Percentiles rank a stretch among this genome's conserved stretches.
Conservation (phyloP, 768 basidiomycete genomes). For the Kondoa subrosea region DNA sequence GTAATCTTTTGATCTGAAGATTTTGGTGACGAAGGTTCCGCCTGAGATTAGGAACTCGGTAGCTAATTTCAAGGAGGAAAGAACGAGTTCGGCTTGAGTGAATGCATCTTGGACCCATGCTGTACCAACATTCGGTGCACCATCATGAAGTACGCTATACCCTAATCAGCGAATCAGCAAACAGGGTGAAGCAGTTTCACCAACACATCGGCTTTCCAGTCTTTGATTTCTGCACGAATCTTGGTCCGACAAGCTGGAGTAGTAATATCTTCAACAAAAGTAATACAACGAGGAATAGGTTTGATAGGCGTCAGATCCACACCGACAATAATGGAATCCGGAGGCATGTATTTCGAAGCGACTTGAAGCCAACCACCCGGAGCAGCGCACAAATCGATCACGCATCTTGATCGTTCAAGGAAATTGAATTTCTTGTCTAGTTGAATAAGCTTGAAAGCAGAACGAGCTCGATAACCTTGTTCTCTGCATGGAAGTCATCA, state of each 20-base stretch:
- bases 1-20: constrained; percentile 95
- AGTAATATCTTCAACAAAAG: constrained; percentile 88
- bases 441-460: constrained; percentile 97
- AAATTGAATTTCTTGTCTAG: constrained; percentile 95
- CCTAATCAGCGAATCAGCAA: not conserved
- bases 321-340: constrained; percentile 39
- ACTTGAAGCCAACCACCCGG: constrained; percentile 99
- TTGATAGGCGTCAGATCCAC: constrained; percentile 93
- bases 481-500: constrained; percentile 36
- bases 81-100: constrained; percentile 84
- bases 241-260: constrained; percentile 73
- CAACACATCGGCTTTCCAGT: constrained; percentile 89
- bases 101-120: constrained; percentile 99
- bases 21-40: constrained; percentile 96
- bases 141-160: constrained; percentile 69
- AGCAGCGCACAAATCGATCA: constrained; percentile 94
- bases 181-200: not conserved
- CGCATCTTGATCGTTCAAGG: constrained; percentile 72
- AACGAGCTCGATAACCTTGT: constrained; percentile 98
- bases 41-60: constrained; percentile 66
- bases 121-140: constrained; percentile 96
- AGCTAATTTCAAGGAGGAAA: constrained; percentile 66
- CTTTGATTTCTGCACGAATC: constrained; percentile 73
- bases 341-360: constrained; percentile 36
- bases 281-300: constrained; percentile 79